These are phyloP conservation scores for Rhinocladiella mackenziei DNA, from an alignment of 2,329 filamentous ascomycete genomes.

Conservation along the genomic window DNA sequence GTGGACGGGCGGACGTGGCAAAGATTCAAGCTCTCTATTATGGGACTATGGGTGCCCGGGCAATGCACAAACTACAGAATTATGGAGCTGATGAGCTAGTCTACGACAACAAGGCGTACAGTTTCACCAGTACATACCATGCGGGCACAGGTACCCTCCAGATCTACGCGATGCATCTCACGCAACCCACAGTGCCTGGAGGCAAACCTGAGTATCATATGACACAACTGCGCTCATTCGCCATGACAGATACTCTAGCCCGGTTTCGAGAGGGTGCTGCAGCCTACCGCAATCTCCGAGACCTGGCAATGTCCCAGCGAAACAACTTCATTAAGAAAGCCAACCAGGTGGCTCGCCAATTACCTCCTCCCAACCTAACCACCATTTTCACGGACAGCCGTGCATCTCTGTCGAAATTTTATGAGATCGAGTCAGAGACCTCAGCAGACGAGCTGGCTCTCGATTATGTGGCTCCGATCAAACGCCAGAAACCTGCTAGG, in stretches of 20 bases:
- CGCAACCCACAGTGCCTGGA: conserved; percentile 32
- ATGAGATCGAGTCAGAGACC: conserved; percentile 4
- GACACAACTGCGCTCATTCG: conserved; percentile 34
- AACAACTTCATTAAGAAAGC: conserved; percentile 36
- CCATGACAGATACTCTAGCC: conserved; percentile 32
- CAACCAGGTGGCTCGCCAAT: conserved; percentile 27
- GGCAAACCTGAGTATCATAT: conserved; percentile 40
- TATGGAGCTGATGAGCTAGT: conserved; percentile 29
- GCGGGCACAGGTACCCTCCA: conserved; percentile 39
- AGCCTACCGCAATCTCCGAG: conserved; percentile 41
- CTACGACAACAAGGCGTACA: conserved; percentile 42
- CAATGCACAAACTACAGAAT: conserved; percentile 24
- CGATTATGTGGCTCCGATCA: conserved; percentile 41
- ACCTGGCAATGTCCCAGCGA: conserved; percentile 39
- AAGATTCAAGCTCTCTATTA: conserved; percentile 15
- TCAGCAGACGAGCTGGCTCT: conserved; percentile 44
- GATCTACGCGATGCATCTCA: conserved; percentile 40
- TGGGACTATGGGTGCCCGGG: conserved; percentile 24
- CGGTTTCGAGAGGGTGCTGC: conserved; percentile 36
- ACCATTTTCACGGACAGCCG: conserved; percentile 4
- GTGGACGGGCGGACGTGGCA: conserved; percentile 14
- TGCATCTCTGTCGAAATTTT: conserved; percentile 6
- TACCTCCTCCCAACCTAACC: conserved; percentile 6
- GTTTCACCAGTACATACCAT: conserved; percentile 39
- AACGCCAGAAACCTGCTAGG: conserved; percentile 1